Evolutionary conservation across 306 rosid species (phyloP), one percentile per base, ranked within the genome.

Genomic region (Abrus pulchellus): DNA sequence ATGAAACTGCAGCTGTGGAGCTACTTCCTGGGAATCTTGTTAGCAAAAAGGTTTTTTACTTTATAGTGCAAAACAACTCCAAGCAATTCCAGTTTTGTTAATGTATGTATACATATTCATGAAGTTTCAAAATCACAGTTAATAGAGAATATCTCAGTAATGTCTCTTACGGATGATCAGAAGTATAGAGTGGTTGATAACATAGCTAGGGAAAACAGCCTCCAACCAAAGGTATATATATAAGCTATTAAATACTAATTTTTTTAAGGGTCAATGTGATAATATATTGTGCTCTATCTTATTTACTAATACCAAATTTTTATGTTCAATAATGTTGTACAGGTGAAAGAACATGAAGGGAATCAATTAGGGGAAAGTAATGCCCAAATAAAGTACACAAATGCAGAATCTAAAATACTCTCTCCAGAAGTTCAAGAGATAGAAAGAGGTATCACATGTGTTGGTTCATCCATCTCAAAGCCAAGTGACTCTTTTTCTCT

Each of bases 1-100:
- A 87, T 68, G 91, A 81, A 74, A 56, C 50, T 76, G 13, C 80
- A 13, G 96, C 98, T 7, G 82, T 90, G 36, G 90, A 94, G 52
- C 80, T 88, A 14, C 43, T 28, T 57, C 88, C 91, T 0, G 98
- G 97, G 36, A 94, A 92, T 81, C 90, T 92, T 27, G 98, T 92
- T 1, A 89, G 86, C 84, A 59, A 3, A 7, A 89, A 89, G 96
- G 98, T 94, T 10, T 8, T 38, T 1, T 56, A 4, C 20, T 20
- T 20, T 20, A 20, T 20, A 0, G 20, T 20, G 20, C 20, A 20
- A 20, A 20, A 20, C 20, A 20, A 20, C 20, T 20, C 0, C 20
- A 20, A 20, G 20, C 20, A 20, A 20, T 78, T 43, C 1, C 82
- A 5, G 38, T 43, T 78, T 80, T 2, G 14, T 30, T 54, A 5